Percentiles rank a stretch among this genome's conserved stretches.
Conservation (phyloP, 352 stramenopile genomes). For the Aphanomyces euteiches region DNA sequence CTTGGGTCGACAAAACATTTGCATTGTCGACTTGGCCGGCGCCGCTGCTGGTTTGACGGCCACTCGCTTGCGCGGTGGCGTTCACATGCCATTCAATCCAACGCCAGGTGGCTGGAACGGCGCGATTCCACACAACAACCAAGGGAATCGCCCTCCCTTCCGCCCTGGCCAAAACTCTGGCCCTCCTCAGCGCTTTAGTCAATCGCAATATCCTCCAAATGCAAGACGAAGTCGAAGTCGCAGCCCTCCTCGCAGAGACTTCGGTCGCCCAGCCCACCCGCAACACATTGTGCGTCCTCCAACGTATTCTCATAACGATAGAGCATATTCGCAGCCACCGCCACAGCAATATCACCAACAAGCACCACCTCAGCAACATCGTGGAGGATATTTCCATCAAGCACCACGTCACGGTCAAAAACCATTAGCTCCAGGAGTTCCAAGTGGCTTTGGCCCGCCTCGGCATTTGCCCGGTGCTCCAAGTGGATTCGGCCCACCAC, state of each 20-base stretch:
- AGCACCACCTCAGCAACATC: background rate
- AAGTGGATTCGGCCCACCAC: slow-evolving; percentile 38
- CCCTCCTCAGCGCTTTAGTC: slow-evolving; percentile 35
- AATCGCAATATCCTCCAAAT: slow-evolving; percentile 21
- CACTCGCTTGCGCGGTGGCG: slow-evolving; percentile 36
- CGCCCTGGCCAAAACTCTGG: slow-evolving; percentile 15
- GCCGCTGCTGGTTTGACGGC: slow-evolving; percentile 49
- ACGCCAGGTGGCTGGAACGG: slow-evolving; percentile 16
- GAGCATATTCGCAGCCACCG: background rate
- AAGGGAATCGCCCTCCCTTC: too few relatives aligned
- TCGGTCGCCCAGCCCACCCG: background rate
- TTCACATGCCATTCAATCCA: slow-evolving; percentile 24
- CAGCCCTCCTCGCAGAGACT: slow-evolving; percentile 47
- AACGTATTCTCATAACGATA: too few relatives aligned
- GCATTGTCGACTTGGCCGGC: slow-evolving; percentile 76
- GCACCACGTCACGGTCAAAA: background rate
- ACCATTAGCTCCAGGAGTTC: background rate
- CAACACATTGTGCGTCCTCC: too few relatives aligned
- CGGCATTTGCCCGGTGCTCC: slow-evolving; percentile 1
- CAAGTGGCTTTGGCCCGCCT: background rate
- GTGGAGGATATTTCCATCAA: background rate
- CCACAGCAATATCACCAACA: background rate
- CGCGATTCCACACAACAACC: too few relatives aligned
- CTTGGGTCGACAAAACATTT: slow-evolving; percentile 81
- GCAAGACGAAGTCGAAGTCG: slow-evolving; percentile 37